phyloP scores from a whole-genome alignment of 192 early-diverging fungal genomes.

The Lobosporangium transversale region DNA sequence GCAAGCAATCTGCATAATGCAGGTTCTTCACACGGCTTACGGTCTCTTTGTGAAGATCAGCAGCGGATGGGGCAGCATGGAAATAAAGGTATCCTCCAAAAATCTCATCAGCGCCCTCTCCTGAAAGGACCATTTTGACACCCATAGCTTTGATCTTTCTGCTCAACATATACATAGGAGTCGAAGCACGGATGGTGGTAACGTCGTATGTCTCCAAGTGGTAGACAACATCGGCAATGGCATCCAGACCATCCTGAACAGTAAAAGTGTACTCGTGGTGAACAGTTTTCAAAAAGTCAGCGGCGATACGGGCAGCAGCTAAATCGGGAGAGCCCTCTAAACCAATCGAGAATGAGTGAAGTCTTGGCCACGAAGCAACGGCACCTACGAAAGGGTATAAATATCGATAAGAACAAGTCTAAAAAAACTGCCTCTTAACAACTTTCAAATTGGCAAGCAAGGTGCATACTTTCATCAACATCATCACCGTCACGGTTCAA shows the following conservation, averaged over 20 bases:
- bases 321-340: constrained; percentile 94
- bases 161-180: constrained; percentile 98
- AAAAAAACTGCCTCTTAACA: too few relatives aligned
- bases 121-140: constrained; percentile 99
- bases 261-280: constrained; percentile 99
- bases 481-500: constrained; percentile 71
- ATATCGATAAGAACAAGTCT: too few relatives aligned
- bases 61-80: constrained; percentile 86
- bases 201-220: constrained; percentile 99
- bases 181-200: constrained; percentile 96
- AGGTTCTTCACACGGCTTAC: constrained; percentile 96
- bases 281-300: constrained; percentile 89
- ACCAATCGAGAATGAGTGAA: constrained; percentile 98
- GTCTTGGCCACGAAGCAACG: constrained; percentile 80
- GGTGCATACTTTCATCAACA: constrained; percentile 61
- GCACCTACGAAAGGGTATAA: constrained; percentile 52
- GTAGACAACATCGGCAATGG: constrained; percentile 94
- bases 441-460: too few relatives aligned
- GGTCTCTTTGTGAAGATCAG: constrained; percentile 89
- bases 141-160: constrained; percentile 98
- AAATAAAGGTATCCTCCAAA: constrained; percentile 99
- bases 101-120: constrained; percentile 97
- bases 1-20: constrained; percentile 95
- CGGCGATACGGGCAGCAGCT: constrained; percentile 87
- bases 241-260: constrained; percentile 95